Conservation (phyloP, 139 green algal genomes). For the Chlamydomonas incerta region DNA sequence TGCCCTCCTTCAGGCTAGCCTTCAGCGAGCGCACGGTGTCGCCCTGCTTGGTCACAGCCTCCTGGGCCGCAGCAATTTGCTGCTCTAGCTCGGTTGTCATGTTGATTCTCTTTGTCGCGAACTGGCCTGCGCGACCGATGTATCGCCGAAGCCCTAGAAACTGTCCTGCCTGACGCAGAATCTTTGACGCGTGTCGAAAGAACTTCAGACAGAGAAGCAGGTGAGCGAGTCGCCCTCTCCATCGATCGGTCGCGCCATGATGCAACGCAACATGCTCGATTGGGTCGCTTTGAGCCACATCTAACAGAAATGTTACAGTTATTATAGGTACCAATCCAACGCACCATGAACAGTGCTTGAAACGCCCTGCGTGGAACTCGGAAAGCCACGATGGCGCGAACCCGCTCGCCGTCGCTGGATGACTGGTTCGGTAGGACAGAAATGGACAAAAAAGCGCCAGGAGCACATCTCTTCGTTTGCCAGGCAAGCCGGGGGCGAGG, state of each 20-base stretch:
- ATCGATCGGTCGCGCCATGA: too few species aligned
- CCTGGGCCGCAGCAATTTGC: conserved; percentile 71
- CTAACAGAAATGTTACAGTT: too few species aligned
- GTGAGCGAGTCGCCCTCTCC: too few species aligned
- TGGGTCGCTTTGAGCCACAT: too few species aligned
- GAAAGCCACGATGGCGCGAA: too few species aligned
- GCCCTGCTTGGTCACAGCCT: conserved; percentile 82
- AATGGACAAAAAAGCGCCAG: background rate
- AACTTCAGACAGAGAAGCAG: background rate
- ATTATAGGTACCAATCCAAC: too few species aligned
- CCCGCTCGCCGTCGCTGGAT: too few species aligned
- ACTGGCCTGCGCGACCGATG: background rate
- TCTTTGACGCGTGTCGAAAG: background rate
- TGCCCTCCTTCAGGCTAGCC: conserved; percentile 83
- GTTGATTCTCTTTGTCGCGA: background rate
- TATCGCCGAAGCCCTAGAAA: background rate
- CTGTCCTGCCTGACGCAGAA: conserved; percentile 24
- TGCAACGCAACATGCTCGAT: too few species aligned
- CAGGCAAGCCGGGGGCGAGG: background rate
- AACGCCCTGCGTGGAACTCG: too few species aligned
- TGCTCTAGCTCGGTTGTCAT: conserved; percentile 47
- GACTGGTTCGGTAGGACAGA: too few species aligned
- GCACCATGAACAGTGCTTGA: too few species aligned
- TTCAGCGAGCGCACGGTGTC: conserved; percentile 94
- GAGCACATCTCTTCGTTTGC: conserved; percentile 26